phyloP scores from a whole-genome alignment of 805 yeast species.

The Lachancea kluyveri region DNA sequence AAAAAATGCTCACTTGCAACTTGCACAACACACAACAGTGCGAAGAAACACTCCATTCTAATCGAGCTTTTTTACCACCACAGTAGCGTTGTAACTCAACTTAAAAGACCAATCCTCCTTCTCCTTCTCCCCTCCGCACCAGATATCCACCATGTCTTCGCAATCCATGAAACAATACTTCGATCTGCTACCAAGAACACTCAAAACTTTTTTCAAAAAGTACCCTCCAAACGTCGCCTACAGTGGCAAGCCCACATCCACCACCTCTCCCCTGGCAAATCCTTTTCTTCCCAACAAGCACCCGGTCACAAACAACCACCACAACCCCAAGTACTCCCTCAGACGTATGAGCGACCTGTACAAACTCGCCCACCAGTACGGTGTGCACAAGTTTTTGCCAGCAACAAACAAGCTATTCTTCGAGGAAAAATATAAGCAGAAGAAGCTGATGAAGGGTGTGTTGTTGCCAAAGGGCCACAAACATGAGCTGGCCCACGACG shows the following conservation, averaged over 20 bases:
- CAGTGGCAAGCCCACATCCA: slow-evolving; percentile 55
- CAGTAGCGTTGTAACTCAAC: too few species aligned
- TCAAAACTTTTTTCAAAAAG: slow-evolving; percentile 68
- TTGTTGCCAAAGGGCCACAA: slow-evolving; percentile 71
- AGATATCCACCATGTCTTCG: slow-evolving; percentile 19
- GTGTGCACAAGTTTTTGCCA: slow-evolving; percentile 76
- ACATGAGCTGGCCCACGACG: slow-evolving; percentile 63
- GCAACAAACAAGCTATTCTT: slow-evolving; percentile 53
- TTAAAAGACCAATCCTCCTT: too few species aligned
- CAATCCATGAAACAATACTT: slow-evolving; percentile 32
- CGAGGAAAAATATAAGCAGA: slow-evolving; percentile 66
- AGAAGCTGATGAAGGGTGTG: slow-evolving; percentile 72
- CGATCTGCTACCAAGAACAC: slow-evolving; percentile 57
- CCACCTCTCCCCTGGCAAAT: slow-evolving; percentile 65
- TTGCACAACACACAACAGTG: too few species aligned
- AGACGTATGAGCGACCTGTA: slow-evolving; percentile 79
- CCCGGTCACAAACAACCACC: slow-evolving; percentile 72
- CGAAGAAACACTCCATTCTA: too few species aligned
- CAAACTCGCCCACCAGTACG: slow-evolving; percentile 75
- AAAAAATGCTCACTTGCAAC: too few species aligned
- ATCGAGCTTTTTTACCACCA: too few species aligned
- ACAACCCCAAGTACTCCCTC: slow-evolving; percentile 69
- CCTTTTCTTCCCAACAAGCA: slow-evolving; percentile 85
- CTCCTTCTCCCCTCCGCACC: too few species aligned
- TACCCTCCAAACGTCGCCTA: slow-evolving; percentile 76